Evolutionary conservation across 2,329 filamentous ascomycete species (phyloP).

Genomic region (Coleophoma eucalyptorum): DNA sequence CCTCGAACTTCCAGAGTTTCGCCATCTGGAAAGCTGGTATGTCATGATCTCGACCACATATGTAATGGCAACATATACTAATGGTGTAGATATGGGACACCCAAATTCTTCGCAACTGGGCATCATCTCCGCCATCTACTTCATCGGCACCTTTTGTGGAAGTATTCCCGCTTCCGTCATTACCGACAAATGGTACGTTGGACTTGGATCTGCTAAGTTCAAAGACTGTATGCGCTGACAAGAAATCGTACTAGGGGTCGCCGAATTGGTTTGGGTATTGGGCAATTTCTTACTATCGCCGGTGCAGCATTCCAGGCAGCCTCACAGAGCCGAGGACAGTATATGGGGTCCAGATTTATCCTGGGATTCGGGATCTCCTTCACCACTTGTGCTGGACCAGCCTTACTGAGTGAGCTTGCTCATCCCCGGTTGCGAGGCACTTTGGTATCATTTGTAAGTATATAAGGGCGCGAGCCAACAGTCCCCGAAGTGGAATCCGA

Average conservation of each 20-base stretch:
- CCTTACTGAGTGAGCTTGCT: conserved; percentile 1
- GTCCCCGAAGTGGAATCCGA: background rate
- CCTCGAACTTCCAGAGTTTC: background rate
- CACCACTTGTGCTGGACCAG: background rate
- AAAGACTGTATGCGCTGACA: background rate
- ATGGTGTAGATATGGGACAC: background rate
- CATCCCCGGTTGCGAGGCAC: conserved; percentile 1
- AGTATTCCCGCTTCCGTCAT: background rate
- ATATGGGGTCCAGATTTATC: background rate
- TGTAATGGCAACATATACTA: no score
- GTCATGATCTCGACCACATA: background rate
- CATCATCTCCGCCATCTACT: background rate
- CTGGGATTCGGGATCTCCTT: background rate
- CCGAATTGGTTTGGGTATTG: background rate
- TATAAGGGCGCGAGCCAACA: no score
- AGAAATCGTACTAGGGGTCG: background rate
- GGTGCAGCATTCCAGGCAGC: background rate
- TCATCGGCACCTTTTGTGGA: background rate
- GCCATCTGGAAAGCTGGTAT: background rate
- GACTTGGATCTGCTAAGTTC: background rate
- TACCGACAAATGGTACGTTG: background rate
- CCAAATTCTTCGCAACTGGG: background rate
- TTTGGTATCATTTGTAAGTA: background rate
- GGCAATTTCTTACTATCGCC: background rate
- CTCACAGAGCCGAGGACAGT: background rate